Conservation (phyloP, 2,329 filamentous ascomycete species). For the Fusarium veterinarium region DNA sequence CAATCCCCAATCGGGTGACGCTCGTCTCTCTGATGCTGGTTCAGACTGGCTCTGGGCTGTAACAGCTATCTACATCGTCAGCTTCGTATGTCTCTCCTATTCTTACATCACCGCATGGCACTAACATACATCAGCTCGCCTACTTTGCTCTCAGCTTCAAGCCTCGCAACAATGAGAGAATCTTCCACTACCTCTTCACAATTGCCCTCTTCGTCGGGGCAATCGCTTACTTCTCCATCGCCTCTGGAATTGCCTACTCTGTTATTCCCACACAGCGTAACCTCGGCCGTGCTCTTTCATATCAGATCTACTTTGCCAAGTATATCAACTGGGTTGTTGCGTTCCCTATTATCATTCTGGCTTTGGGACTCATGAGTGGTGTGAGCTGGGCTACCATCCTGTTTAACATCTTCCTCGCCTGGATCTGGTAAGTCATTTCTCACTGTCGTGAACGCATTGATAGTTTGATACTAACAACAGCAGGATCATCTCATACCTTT, state of each 20-base stretch:
- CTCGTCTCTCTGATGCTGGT: constrained; percentile 57
- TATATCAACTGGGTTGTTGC: constrained; percentile 66
- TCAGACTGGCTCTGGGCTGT: constrained; percentile 68
- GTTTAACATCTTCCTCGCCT: constrained; percentile 61
- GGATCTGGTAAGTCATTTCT: constrained; percentile 56
- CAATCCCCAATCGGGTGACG: constrained; percentile 58
- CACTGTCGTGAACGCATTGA: too few species aligned
- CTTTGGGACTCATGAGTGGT: constrained; percentile 62
- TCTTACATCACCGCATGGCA: not conserved
- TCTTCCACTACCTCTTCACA: constrained; percentile 68
- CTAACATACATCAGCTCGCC: constrained; percentile 50
- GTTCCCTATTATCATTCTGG: constrained; percentile 59
- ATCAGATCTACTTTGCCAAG: constrained; percentile 66
- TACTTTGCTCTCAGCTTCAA: constrained; percentile 55
- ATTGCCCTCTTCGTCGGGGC: constrained; percentile 61
- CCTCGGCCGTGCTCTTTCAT: constrained; percentile 43
- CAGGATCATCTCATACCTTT: constrained; percentile 60
- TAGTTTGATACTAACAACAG: not conserved
- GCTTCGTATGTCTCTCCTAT: constrained; percentile 54
- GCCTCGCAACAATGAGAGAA: constrained; percentile 59
- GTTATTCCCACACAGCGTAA: constrained; percentile 50
- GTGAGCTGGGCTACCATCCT: constrained; percentile 67
- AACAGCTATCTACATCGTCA: constrained; percentile 60
- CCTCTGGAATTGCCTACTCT: constrained; percentile 61
- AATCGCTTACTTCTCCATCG: constrained; percentile 64